phyloP scores from a whole-genome alignment of 2,329 filamentous ascomycete species.

The Calonectria naviculata region DNA sequence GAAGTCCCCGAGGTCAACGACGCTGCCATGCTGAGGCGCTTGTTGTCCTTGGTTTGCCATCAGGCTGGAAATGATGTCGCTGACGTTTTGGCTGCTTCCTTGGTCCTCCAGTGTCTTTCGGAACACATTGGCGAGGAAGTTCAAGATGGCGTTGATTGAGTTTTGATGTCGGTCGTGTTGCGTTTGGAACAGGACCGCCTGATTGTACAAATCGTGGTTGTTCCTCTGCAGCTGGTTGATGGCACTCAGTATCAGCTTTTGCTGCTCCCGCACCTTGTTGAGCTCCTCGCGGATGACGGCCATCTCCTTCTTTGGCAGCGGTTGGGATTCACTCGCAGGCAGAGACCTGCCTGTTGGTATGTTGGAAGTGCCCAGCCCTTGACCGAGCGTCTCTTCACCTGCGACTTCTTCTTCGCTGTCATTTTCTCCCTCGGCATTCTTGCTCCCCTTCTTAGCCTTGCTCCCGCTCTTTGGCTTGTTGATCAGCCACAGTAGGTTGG shows the following conservation, averaged over 20 bases:
- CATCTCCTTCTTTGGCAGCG: slow-evolving; percentile 78
- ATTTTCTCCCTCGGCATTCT: slow-evolving; percentile 76
- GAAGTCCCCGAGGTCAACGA: slow-evolving; percentile 72
- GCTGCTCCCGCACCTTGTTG: slow-evolving; percentile 84
- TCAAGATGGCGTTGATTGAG: slow-evolving; percentile 98
- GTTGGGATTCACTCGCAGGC: slow-evolving; percentile 57
- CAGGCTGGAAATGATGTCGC: slow-evolving; percentile 84
- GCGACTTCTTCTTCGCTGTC: slow-evolving; percentile 71
- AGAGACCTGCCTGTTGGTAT: slow-evolving; percentile 45
- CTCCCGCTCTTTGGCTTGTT: slow-evolving; percentile 89
- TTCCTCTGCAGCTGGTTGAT: slow-evolving; percentile 85
- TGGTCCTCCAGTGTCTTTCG: slow-evolving; percentile 92
- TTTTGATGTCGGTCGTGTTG: slow-evolving; percentile 97
- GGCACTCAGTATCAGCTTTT: slow-evolving; percentile 85
- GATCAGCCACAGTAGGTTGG: slow-evolving; percentile 94
- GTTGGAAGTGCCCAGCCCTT: slow-evolving; percentile 32
- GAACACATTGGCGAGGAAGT: slow-evolving; percentile 96
- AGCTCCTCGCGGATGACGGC: slow-evolving; percentile 83
- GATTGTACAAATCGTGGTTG: slow-evolving; percentile 87
- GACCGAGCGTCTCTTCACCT: slow-evolving; percentile 51
- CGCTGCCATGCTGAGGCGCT: slow-evolving; percentile 62
- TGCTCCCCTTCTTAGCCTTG: slow-evolving; percentile 66
- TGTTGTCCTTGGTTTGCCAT: slow-evolving; percentile 68
- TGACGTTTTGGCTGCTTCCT: slow-evolving; percentile 78
- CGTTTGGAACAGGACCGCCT: slow-evolving; percentile 88